Evolutionary conservation across 2,329 filamentous ascomycete genomes (phyloP), one percentile per base, ranked within the genome.

Genomic region (Botrytis medusae): DNA sequence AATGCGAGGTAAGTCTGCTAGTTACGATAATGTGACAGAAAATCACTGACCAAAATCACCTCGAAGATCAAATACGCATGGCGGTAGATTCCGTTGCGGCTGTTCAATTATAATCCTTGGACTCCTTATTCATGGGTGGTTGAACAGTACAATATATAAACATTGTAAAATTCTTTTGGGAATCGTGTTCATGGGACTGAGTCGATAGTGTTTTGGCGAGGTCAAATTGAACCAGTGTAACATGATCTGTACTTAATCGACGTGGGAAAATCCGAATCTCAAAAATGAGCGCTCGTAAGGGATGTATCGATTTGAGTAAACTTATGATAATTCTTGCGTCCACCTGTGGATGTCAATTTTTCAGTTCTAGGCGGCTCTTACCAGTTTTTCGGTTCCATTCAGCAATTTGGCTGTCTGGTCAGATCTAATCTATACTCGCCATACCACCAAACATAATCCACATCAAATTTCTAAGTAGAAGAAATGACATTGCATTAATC

Each of bases 1-100:
- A 29, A 77, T 78, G 78, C 74, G 76, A 78, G 77, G 77, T 78
- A 70, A 29, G 75, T 73, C 37, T 42, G 2, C 51, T 25, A 44
- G 22, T n/a, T 68, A 1, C 18, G 34, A 54, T 22, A 25, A 42
- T 14, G 1, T 9, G n/a, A 14, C 9, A 32, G 48, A 22, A 32
- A 42, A 29, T 4, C 8, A 22, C 64, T 68, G 16, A 68, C 46
- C 18, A 65, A 16, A 68, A 20, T 29, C 16, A 29, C 48, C 34
- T 68, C 18, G 6, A 54, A 68, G 64, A 68, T 22, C 48, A 68
- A 68, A 68, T 68, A 68, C 46, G 64, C 32, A 68, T 68, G 48
- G 64, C 64, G 4, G 22, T 68, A 8, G 48, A 68, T 18, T 68
- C 64, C 8, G 25, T 68, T n/a, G 64, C 34, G 22, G 64, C 48